Conservation (phyloP, 2,329 filamentous ascomycete species). For the Colletotrichum scovillei region DNA sequence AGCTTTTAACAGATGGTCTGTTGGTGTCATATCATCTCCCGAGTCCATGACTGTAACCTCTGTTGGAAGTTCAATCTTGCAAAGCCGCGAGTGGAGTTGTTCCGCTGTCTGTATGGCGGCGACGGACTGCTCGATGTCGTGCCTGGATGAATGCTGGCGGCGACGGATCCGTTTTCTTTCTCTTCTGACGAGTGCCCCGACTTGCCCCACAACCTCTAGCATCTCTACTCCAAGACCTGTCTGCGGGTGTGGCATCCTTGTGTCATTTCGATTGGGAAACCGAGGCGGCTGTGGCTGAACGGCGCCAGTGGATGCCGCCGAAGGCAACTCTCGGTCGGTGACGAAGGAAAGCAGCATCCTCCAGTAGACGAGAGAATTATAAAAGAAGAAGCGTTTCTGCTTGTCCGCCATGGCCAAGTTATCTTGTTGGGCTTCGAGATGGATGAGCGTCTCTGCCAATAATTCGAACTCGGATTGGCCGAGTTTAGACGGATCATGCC, state of each 20-base stretch:
- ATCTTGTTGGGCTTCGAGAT: slow-evolving; percentile 2
- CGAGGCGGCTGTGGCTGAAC: neutral
- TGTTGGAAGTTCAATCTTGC: neutral
- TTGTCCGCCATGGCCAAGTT: slow-evolving; percentile 33
- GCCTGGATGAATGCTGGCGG: slow-evolving; percentile 38
- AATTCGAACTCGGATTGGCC: slow-evolving; percentile 45
- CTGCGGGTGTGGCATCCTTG: slow-evolving; percentile 41
- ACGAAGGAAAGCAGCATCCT: slow-evolving; percentile 43
- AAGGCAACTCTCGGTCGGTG: slow-evolving; percentile 32
- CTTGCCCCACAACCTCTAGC: slow-evolving; percentile 40
- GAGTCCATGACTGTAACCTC: slow-evolving; percentile 32
- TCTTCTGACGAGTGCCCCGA: slow-evolving; percentile 39
- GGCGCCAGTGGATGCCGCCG: slow-evolving; percentile 5
- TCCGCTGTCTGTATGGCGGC: slow-evolving; percentile 38
- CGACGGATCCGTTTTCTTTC: slow-evolving; percentile 41
- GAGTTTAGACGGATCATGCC: slow-evolving; percentile 67
- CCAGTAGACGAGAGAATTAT: slow-evolving; percentile 43
- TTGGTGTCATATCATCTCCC: slow-evolving; percentile 41
- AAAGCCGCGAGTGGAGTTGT: slow-evolving; percentile 36
- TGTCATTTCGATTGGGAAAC: neutral
- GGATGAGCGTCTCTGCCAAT: neutral
- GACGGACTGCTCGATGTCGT: slow-evolving; percentile 40
- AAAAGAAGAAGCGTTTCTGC: slow-evolving; percentile 41
- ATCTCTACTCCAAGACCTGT: slow-evolving; percentile 40
- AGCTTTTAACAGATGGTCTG: slow-evolving; percentile 40